A percentile compares a stretch with the other conserved stretches of the same genome.
These are phyloP conservation scores for Ceratocystis eucalypticola DNA, from an alignment of 2,329 filamentous ascomycete species.

Conservation along the genomic window DNA sequence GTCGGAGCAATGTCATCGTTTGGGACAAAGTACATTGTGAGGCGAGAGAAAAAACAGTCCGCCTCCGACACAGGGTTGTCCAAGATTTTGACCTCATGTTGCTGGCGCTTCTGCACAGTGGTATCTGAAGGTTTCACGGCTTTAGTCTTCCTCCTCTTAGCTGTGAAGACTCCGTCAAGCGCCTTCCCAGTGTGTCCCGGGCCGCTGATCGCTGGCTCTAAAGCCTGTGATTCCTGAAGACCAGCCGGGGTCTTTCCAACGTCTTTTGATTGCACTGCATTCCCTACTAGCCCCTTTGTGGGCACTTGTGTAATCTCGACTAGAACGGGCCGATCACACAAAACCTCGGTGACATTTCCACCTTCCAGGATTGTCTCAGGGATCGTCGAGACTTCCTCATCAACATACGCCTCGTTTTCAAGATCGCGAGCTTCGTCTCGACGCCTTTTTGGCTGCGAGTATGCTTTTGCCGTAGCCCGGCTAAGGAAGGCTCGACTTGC, in stretches of 20 bases:
- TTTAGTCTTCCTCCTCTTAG: background rate
- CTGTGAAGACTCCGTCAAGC: background rate
- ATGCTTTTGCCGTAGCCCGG: background rate
- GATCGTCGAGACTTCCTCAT: background rate
- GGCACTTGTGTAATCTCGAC: background rate
- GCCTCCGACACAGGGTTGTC: conserved; percentile 31
- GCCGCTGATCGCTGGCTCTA: no score
- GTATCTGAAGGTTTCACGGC: background rate
- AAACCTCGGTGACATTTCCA: background rate
- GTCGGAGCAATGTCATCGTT: conserved; percentile 58
- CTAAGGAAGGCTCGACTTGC: conserved; percentile 5
- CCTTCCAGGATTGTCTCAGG: background rate
- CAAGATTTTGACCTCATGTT: conserved; percentile 27
- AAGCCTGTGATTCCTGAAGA: no score
- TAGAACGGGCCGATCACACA: no score
- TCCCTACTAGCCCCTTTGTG: background rate
- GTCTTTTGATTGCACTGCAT: background rate
- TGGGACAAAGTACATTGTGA: conserved; percentile 67
- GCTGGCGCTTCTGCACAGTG: conserved; percentile 21
- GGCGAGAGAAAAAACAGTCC: conserved; percentile 44
- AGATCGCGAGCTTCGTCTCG: background rate
- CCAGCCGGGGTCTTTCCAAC: no score
- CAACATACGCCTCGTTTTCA: background rate
- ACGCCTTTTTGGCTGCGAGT: background rate
- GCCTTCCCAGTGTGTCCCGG: no score